Evolutionary conservation across 208 protist species (phyloP).

Genomic region (Trypanosoma scelopori): DNA sequence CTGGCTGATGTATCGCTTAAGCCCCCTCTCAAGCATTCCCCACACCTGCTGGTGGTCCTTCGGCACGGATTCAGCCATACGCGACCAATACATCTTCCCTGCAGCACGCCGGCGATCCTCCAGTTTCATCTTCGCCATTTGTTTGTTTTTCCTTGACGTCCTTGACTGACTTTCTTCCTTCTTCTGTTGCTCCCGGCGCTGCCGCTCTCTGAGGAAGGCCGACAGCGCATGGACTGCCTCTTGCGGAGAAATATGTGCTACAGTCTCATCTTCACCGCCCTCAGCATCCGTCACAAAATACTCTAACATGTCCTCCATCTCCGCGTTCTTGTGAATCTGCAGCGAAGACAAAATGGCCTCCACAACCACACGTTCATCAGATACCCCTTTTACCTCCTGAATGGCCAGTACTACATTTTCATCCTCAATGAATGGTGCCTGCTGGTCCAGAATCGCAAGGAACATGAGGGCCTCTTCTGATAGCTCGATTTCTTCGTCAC

Average conservation of each 20-base stretch:
- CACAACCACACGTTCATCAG: slow-evolving; percentile 84
- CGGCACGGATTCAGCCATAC: slow-evolving; percentile 77
- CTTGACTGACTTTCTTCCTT: slow-evolving; percentile 18
- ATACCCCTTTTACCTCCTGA: slow-evolving; percentile 52
- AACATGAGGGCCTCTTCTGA: slow-evolving; percentile 80
- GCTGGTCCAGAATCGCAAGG: slow-evolving; percentile 80
- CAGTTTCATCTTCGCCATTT: slow-evolving; percentile 39
- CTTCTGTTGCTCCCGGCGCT: slow-evolving; percentile 18
- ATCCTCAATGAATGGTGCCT: slow-evolving; percentile 89
- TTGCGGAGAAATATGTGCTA: slow-evolving; percentile 78
- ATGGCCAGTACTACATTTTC: slow-evolving; percentile 74
- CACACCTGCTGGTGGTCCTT: slow-evolving; percentile 83
- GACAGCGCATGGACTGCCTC: slow-evolving; percentile 82
- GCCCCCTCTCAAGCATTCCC: slow-evolving; percentile 83
- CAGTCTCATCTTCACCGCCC: slow-evolving; percentile 44
- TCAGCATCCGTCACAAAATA: slow-evolving; percentile 74
- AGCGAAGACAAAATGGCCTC: slow-evolving; percentile 94
- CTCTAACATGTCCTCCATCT: slow-evolving; percentile 88
- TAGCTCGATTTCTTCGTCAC: slow-evolving; percentile 61
- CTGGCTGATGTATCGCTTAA: slow-evolving; percentile 89
- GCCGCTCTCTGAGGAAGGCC: slow-evolving; percentile 76
- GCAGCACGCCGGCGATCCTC: slow-evolving; percentile 37
- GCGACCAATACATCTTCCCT: slow-evolving; percentile 87
- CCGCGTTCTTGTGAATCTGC: slow-evolving; percentile 76
- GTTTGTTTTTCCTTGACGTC: slow-evolving; percentile 27